phyloP scores from a whole-genome alignment of 1,284 basidiomycete genomes.

The Neolentinus lepideus region DNA sequence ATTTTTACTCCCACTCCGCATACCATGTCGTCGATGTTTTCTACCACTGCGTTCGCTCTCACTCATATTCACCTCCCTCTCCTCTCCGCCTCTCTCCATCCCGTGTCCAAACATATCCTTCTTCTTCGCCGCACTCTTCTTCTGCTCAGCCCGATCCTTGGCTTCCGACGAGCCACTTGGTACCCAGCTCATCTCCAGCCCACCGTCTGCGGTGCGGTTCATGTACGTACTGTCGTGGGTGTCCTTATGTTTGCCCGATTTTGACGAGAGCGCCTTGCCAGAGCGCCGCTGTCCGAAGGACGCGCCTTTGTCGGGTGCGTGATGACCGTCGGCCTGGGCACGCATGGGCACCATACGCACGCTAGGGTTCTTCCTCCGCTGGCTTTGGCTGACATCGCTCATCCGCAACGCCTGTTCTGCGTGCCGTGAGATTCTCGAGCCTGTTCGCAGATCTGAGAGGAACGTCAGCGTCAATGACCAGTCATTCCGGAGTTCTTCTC shows the following conservation, averaged over 20 bases:
- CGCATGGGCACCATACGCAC: slow-evolving; percentile 58
- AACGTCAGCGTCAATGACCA: neutral
- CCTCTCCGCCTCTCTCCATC: slow-evolving; percentile 71
- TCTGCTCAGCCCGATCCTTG: slow-evolving; percentile 19
- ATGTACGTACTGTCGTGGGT: neutral
- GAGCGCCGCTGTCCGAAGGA: slow-evolving; percentile 65
- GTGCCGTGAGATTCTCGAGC: neutral
- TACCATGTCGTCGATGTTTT: slow-evolving; percentile 61
- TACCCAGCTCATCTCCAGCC: slow-evolving; percentile 62
- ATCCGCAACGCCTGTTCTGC: neutral
- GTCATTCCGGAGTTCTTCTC: neutral
- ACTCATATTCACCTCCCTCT: slow-evolving; percentile 30
- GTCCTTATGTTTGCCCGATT: neutral
- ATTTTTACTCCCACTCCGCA: slow-evolving; percentile 84
- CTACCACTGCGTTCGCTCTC: slow-evolving; percentile 64
- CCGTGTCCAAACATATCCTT: slow-evolving; percentile 80
- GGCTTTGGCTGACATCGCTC: neutral
- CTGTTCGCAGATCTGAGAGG: neutral
- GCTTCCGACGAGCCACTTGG: slow-evolving; percentile 34
- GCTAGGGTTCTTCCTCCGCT: slow-evolving; percentile 34
- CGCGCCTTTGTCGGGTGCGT: slow-evolving; percentile 38
- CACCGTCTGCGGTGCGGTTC: slow-evolving; percentile 34
- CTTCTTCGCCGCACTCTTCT: slow-evolving; percentile 32
- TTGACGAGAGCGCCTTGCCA: neutral
- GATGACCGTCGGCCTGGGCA: slow-evolving; percentile 30